Percentiles rank a stretch among this genome's conserved stretches.
These are phyloP conservation scores for Metschnikowia hibisci DNA, from an alignment of 805 yeast genomes.

Conservation along the genomic window DNA sequence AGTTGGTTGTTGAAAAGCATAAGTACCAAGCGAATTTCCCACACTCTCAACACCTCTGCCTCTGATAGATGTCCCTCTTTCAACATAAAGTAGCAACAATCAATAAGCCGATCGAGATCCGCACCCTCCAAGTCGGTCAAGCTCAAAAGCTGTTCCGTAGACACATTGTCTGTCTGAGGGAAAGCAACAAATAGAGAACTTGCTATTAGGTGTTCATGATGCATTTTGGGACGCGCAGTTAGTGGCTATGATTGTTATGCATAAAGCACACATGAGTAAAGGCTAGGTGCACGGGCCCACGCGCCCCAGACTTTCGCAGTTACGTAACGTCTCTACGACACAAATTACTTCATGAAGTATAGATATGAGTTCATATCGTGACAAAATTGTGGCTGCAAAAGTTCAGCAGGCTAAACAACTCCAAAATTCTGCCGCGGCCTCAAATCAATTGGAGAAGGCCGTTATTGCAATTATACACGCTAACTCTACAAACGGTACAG, in stretches of 20 bases:
- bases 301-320: neutral
- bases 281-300: slow-evolving; percentile 1
- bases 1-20: slow-evolving; percentile 30
- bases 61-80: slow-evolving; percentile 2
- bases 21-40: slow-evolving; percentile 36
- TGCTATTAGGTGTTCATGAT: neutral
- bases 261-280: too few relatives aligned
- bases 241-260: too few relatives aligned
- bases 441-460: slow-evolving; percentile 24
- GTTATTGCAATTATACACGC: slow-evolving; percentile 22
- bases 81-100: slow-evolving; percentile 12
- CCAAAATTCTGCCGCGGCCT: slow-evolving; percentile 23
- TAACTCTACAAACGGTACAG: slow-evolving; percentile 23
- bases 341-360: neutral
- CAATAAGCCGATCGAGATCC: slow-evolving; percentile 8
- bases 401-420: slow-evolving; percentile 28
- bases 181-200: slow-evolving; percentile 3
- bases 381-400: slow-evolving; percentile 33
- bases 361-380: slow-evolving; percentile 6
- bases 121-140: slow-evolving; percentile 7
- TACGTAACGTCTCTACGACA: too few relatives aligned
- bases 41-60: slow-evolving; percentile 21
- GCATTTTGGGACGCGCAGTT: neutral
- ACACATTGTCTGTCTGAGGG: neutral
- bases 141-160: slow-evolving; percentile 6